Evolutionary conservation across 2,329 filamentous ascomycete genomes (phyloP), one percentile per base, ranked within the genome.

Genomic region (Drechslerella dactyloides): DNA sequence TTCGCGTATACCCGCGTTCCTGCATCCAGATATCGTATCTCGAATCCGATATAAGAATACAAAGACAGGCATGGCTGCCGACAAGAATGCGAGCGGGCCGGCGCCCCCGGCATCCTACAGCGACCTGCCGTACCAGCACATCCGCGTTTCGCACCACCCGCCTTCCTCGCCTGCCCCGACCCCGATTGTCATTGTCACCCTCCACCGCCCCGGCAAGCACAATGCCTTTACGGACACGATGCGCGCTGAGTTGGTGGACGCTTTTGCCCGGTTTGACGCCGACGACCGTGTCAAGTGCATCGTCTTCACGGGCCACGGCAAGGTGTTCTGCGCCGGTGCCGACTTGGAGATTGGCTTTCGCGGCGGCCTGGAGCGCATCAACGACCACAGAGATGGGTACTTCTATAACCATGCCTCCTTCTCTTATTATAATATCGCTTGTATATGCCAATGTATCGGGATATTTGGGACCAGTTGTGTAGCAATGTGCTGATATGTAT

Each of bases 171-270:
- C 83, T 10, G 80, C 82, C 1, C 83, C 85, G 13, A 89, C 87
- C 0, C 83, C 84, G 15, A 83, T 89, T 57, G 82, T 90, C 55
- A 78, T 90, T 73, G 78, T 90, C 35, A 85, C 85, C 1, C 83
- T 90, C 44, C 82, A 89, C 80, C 85, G 89, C 17, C 89, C 88
- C 0, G 78, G 81, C 10, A 85, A 86, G 69, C 83, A 87, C 80
- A 90, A 91, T 83, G 88, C 86, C 70, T 90, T 90, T 79, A 90
- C 87, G 1, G 80, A 83, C 19, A 81, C 79, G 13, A 90, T 90
- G 86, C 84, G 84, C 75, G 76, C 79, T 15, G 87, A 88, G 75
- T 81, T 91, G 30, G 83, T 85, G 68, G 74, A 79, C 1, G 85
- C 84, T 51, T 84, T 85, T 76, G 77, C 79, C 60, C 77, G 83